Percentiles rank a stretch among this genome's conserved stretches.
phyloP scores from a whole-genome alignment of 2,329 filamentous ascomycete species.

The Gliomastix tumulicola region DNA sequence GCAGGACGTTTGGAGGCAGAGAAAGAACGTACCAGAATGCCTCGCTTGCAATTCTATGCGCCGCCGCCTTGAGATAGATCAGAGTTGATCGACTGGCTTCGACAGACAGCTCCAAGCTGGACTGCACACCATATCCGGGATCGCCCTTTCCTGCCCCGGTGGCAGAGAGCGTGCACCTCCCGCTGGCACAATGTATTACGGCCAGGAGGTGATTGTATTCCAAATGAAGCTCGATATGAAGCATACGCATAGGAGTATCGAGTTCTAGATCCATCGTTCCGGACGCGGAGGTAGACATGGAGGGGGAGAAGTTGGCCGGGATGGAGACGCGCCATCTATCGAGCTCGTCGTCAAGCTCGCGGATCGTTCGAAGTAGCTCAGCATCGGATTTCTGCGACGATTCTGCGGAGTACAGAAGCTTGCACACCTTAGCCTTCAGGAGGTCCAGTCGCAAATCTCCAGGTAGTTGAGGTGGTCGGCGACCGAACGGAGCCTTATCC shows the following conservation, averaged over 20 bases:
- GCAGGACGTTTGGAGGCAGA: neutral
- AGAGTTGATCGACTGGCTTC: conserved; percentile 50
- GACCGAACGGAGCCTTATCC: too few species aligned
- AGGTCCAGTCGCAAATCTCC: conserved; percentile 37
- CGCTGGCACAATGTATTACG: conserved; percentile 47
- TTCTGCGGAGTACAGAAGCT: conserved; percentile 39
- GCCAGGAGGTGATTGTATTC: conserved; percentile 50
- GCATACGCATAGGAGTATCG: too few species aligned
- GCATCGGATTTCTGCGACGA: conserved; percentile 43
- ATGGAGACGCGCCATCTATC: conserved; percentile 47
- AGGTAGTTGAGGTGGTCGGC: too few species aligned
- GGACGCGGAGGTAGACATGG: conserved; percentile 1
- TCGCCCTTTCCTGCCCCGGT: conserved; percentile 35
- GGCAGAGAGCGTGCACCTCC: conserved; percentile 42
- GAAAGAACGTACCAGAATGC: conserved; percentile 37
- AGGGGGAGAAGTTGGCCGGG: conserved; percentile 33
- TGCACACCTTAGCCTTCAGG: conserved; percentile 43
- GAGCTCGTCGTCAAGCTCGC: conserved; percentile 48
- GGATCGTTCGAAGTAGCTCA: conserved; percentile 45
- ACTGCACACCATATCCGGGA: conserved; percentile 34
- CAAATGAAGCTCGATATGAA: conserved; percentile 38
- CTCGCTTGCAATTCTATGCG: conserved; percentile 32
- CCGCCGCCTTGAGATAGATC: conserved; percentile 34
- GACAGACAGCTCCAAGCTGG: conserved; percentile 44
- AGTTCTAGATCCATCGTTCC: neutral